phyloP scores from a whole-genome alignment of 768 basidiomycete species.

The Hydnomerulius pinastri region DNA sequence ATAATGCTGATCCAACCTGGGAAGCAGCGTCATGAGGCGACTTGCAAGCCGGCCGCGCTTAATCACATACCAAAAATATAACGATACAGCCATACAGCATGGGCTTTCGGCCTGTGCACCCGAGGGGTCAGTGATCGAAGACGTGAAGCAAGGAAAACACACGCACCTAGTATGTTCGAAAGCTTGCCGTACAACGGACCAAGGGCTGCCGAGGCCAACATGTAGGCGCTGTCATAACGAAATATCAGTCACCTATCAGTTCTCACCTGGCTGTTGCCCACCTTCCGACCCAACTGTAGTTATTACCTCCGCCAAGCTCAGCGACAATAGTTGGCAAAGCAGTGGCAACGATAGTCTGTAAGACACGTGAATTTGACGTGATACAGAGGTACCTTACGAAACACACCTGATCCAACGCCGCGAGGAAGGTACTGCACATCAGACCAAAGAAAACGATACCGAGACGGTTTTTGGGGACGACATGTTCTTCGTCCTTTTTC shows the following conservation, averaged over 20 bases:
- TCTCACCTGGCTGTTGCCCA: conserved; percentile 10
- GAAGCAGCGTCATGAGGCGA: neutral
- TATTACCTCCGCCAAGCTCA: conserved; percentile 43
- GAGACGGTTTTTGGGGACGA: conserved; percentile 44
- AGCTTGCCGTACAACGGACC: conserved; percentile 51
- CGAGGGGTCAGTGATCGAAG: neutral
- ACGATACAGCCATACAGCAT: conserved; percentile 38
- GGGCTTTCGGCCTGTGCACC: conserved; percentile 36
- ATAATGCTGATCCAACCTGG: conserved; percentile 41
- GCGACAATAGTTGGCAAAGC: conserved; percentile 52
- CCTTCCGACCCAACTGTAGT: conserved; percentile 55
- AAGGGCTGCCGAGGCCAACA: conserved; percentile 44
- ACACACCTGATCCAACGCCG: conserved; percentile 49
- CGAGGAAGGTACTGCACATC: conserved; percentile 45
- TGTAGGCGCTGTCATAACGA: conserved; percentile 40
- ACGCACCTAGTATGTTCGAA: conserved; percentile 40
- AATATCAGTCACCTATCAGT: neutral
- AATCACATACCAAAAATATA: conserved; percentile 36
- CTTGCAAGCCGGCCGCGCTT: neutral
- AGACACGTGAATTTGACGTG: neutral
- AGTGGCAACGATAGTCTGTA: conserved; percentile 48
- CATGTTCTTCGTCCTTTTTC: conserved; percentile 41
- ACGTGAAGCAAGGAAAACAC: neutral
- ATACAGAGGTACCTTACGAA: neutral
- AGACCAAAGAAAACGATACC: conserved; percentile 45